Conservation (phyloP, 805 yeast genomes). For the Metschnikowia peoriensis region DNA sequence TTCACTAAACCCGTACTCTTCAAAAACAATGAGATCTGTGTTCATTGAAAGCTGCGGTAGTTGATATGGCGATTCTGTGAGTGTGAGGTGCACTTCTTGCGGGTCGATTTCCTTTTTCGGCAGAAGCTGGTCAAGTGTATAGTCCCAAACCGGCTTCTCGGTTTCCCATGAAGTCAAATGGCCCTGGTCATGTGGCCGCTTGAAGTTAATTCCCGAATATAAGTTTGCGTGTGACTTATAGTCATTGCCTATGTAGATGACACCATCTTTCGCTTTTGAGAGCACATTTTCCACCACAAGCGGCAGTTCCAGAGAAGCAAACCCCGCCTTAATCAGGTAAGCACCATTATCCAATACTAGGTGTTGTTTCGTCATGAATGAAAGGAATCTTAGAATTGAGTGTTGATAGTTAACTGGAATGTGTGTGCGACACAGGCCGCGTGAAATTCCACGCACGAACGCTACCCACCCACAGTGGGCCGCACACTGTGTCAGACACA, state of each 20-base stretch:
- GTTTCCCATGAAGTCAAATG: constrained; percentile 89
- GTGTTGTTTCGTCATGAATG: constrained; percentile 11
- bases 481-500: not conserved
- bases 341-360: constrained; percentile 89
- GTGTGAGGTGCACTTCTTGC: constrained; percentile 56
- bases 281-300: constrained; percentile 64
- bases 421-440: not conserved
- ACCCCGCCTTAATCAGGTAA: constrained; percentile 62
- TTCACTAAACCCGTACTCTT: constrained; percentile 80
- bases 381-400: not conserved
- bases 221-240: constrained; percentile 63
- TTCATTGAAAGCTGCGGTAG: constrained; percentile 78
- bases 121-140: constrained; percentile 48
- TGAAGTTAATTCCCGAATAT: constrained; percentile 67
- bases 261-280: constrained; percentile 71
- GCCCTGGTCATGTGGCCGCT: constrained; percentile 86
- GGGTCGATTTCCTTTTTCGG: constrained; percentile 40
- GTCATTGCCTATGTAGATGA: constrained; percentile 67
- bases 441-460: not conserved
- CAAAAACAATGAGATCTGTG: constrained; percentile 90
- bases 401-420: not conserved
- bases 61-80: constrained; percentile 80
- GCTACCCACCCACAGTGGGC: not conserved
- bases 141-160: constrained; percentile 89
- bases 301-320: constrained; percentile 36